Percentiles rank a stretch among this genome's conserved stretches.
Conservation (phyloP, 2,329 filamentous ascomycete species). For the Epichloe hybrida region DNA sequence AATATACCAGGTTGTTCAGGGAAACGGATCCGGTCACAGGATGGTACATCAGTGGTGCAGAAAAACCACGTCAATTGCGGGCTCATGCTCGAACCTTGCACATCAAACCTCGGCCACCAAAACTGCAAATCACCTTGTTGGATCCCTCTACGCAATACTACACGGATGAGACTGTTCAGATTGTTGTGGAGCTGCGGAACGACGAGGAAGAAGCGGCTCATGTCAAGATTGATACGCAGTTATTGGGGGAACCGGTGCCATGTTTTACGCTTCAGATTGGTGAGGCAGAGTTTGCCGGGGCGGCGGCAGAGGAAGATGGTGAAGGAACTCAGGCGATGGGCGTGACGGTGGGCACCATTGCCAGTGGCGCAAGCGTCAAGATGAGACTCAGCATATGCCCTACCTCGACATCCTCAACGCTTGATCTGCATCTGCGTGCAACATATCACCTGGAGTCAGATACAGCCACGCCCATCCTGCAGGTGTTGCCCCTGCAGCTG, state of each 20-base stretch:
- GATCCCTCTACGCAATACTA: conserved; percentile 62
- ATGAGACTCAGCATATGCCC: conserved; percentile 37
- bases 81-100: conserved; percentile 44
- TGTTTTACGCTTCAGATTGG: conserved; percentile 28
- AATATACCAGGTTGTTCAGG: conserved; percentile 46
- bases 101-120: conserved; percentile 80
- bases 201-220: conserved; percentile 69
- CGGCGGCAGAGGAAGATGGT: conserved; percentile 15
- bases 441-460: conserved; percentile 72
- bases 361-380: conserved; percentile 27
- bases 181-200: conserved; percentile 63
- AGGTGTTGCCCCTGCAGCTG: conserved; percentile 54
- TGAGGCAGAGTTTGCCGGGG: conserved; percentile 18
- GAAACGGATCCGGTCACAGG: conserved; percentile 27
- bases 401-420: conserved; percentile 36
- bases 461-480: conserved; percentile 65
- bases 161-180: conserved; percentile 59
- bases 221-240: conserved; percentile 53
- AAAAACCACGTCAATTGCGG: conserved; percentile 33
- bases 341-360: conserved; percentile 33
- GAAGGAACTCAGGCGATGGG: conserved; percentile 31
- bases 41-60: conserved; percentile 35
- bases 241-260: conserved; percentile 47
- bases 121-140: conserved; percentile 62
- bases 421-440: conserved; percentile 59